These are phyloP conservation scores for Parmelia sp. DNA, from an alignment of 495 filamentous ascomycete genomes.

Conservation along the genomic window DNA sequence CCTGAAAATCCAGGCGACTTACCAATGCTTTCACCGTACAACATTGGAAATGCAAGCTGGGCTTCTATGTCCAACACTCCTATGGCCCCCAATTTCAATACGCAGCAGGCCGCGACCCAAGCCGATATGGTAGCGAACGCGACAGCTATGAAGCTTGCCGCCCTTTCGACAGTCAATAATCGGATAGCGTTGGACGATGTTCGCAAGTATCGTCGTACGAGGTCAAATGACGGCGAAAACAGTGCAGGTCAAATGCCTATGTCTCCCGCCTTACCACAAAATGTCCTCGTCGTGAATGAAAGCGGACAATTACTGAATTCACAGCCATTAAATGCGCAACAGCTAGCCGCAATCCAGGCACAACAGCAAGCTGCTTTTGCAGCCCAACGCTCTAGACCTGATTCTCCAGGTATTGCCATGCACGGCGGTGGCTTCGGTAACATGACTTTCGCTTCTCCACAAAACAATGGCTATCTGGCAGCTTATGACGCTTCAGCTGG, in stretches of 20 bases:
- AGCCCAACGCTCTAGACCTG: constrained; percentile 82
- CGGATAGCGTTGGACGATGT: constrained; percentile 94
- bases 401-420: constrained; percentile 83
- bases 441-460: constrained; percentile 78
- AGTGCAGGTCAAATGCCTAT: constrained; percentile 39
- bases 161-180: constrained; percentile 95
- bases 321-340: constrained; percentile 78
- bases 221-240: constrained; percentile 76
- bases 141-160: constrained; percentile 97
- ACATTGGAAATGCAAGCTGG: constrained; percentile 82
- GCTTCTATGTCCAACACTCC: constrained; percentile 98
- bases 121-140: constrained; percentile 99
- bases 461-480: constrained; percentile 91
- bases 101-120: constrained; percentile 55
- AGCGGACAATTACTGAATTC: constrained; percentile 79
- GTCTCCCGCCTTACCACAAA: constrained; percentile 46
- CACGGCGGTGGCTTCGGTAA: constrained; percentile 58
- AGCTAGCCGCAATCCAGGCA: constrained; percentile 76
- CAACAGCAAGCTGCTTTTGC: constrained; percentile 74
- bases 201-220: constrained; percentile 83
- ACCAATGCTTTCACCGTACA: constrained; percentile 85
- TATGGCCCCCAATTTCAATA: constrained; percentile 79
- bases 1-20: constrained; percentile 65
- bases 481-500: constrained; percentile 75
- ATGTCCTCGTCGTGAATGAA: constrained; percentile 82